Evolutionary conservation across 2,329 filamentous ascomycete genomes (phyloP), one percentile per base, ranked within the genome.

Genomic region (Exophiala xenobiotica): DNA sequence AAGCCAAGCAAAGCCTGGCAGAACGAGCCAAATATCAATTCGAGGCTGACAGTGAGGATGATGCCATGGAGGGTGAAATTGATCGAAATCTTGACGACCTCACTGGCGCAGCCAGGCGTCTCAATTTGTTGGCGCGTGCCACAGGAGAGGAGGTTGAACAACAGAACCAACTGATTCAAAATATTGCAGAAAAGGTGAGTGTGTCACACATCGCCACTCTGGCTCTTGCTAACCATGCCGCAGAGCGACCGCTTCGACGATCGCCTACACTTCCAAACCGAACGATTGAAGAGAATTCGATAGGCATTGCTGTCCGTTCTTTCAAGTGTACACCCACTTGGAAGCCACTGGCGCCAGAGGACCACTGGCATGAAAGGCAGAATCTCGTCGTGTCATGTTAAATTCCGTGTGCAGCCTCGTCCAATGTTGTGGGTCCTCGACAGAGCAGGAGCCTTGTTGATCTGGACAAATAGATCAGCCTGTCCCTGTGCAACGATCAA

Each of bases 151-250:
- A 93, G 67, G 78, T 93, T 19, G 84, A 89, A 55, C 74, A 79
- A 51, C 88, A 95, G 73, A 95, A 95, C 70, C 79, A 79, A 63
- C 79, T 85, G 64, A 86, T 96, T 64, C 85, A 87, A 56, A 79
- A 84, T 53, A 89, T 96, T 65, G 87, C 81, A 59, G 75, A 75
- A 60, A 95, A 95, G 86, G 87, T 87, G 71, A 54, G 49, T 38
- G 18, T 23, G 22, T 12, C 20, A 22, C 29, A 12, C n/a, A 37
- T 24, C 12, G 18, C 14, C 4, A 7, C 8, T 18, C 8, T 45
- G 14, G 9, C 19, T 31, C 41, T 24, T 12, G 46, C 54, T 59
- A 35, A 59, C 46, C 18, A 18, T 4, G 8, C 27, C n/a, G 16
- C 55, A 61, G 60, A 61, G 60, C 57, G 60, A 62, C 50, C 48